phyloP scores from a whole-genome alignment of 148 eudicot genomes.

The Selenicereus undatus region DNA sequence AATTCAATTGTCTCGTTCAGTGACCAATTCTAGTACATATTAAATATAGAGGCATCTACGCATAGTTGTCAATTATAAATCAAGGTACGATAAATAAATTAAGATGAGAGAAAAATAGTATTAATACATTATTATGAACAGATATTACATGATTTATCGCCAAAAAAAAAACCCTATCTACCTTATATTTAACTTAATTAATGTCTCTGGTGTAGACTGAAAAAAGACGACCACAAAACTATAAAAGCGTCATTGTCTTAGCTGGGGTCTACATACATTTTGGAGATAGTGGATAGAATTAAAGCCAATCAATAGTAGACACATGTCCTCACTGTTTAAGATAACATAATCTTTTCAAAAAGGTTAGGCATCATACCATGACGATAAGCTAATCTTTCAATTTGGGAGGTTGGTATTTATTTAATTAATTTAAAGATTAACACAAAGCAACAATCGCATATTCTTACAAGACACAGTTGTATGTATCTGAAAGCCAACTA shows the following conservation, averaged over 20 bases:
- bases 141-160: too few relatives aligned
- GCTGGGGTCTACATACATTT: background rate
- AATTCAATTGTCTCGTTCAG: too few relatives aligned
- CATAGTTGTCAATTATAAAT: too few relatives aligned
- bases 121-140: too few relatives aligned
- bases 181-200: too few relatives aligned
- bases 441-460: background rate
- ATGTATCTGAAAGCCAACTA: background rate
- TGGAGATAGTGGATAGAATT: constrained; percentile 3
- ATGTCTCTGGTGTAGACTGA: background rate
- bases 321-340: constrained; percentile 20
- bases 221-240: background rate
- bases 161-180: background rate
- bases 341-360: constrained; percentile 19
- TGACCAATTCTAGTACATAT: too few relatives aligned
- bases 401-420: background rate
- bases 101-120: too few relatives aligned
- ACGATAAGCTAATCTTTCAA: constrained; percentile 22
- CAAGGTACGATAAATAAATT: too few relatives aligned
- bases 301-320: constrained; percentile 14
- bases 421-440: background rate
- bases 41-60: too few relatives aligned
- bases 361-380: constrained; percentile 24
- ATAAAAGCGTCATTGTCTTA: background rate
- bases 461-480: background rate